These are phyloP conservation scores for Sugiyamaella grinbergsii DNA, from an alignment of 1,139 yeast species.

Conservation along the genomic window DNA sequence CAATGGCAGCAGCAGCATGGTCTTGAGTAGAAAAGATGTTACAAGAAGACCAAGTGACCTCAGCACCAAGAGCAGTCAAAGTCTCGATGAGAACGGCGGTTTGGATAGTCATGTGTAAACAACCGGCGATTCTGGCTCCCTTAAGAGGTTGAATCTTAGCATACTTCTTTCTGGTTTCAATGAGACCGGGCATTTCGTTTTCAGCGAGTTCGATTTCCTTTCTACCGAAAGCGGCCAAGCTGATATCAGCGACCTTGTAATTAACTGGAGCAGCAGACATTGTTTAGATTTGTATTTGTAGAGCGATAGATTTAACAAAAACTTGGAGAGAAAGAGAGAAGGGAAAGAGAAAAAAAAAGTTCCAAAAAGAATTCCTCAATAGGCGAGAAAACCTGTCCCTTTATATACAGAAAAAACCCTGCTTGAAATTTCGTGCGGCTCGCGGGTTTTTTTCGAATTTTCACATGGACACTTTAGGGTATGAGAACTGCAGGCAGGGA, in stretches of 20 bases:
- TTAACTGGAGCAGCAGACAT: constrained; percentile 41
- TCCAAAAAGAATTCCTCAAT: too few relatives aligned
- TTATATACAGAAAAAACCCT: constrained; percentile 4
- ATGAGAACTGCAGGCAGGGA: background rate
- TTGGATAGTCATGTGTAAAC: constrained; percentile 99
- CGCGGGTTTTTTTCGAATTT: background rate
- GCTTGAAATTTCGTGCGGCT: constrained; percentile 6
- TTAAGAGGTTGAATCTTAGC: constrained; percentile 92
- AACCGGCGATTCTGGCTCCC: constrained; percentile 99
- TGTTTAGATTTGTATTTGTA: constrained; percentile 1
- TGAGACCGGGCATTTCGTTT: constrained; percentile 99
- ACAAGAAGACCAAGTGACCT: constrained; percentile 99
- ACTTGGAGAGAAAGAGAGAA: background rate
- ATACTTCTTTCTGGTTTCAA: constrained; percentile 94
- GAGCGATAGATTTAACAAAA: background rate
- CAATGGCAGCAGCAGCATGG: constrained; percentile 99
- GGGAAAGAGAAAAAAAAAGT: background rate
- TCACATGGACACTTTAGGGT: constrained; percentile 16
- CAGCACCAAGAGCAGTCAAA: constrained; percentile 97
- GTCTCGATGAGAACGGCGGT: constrained; percentile 99
- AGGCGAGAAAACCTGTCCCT: constrained; percentile 4
- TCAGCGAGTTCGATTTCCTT: constrained; percentile 99
- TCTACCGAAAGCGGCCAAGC: constrained; percentile 99
- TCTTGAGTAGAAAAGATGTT: constrained; percentile 99
- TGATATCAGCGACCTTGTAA: constrained; percentile 97